phyloP scores from a whole-genome alignment of 2,329 filamentous ascomycete species.

The Penicillium sp. region DNA sequence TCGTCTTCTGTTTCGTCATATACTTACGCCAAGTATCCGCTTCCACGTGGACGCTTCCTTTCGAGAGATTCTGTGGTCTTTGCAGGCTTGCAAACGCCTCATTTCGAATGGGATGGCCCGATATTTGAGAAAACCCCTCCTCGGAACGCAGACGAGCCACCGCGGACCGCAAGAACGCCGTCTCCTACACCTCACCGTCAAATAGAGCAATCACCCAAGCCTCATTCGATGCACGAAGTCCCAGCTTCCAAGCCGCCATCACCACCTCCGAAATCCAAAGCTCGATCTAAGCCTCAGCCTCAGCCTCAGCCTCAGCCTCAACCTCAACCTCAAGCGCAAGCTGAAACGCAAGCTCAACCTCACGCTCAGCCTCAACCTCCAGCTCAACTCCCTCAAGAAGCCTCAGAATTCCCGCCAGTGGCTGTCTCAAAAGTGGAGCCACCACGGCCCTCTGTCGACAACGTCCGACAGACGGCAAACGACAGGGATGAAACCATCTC shows the following conservation, averaged over 20 bases:
- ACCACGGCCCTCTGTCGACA: conserved; percentile 16
- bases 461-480: conserved; percentile 16
- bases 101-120: conserved; percentile 65
- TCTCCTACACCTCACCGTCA: conserved; percentile 30
- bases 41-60: conserved; percentile 78
- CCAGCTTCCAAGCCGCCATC: background rate
- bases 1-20: conserved; percentile 66
- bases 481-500: conserved; percentile 50
- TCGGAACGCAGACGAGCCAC: conserved; percentile 25
- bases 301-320: conserved; percentile 1
- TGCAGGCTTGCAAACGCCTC: conserved; percentile 54
- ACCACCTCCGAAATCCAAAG: background rate
- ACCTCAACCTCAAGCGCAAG: background rate
- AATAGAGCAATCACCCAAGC: conserved; percentile 27
- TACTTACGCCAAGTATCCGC: conserved; percentile 77
- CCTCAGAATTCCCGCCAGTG: conserved; percentile 5
- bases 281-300: background rate
- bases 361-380: background rate
- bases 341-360: background rate
- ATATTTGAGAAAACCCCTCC: conserved; percentile 44
- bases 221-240: conserved; percentile 31
- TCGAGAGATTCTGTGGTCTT: conserved; percentile 66
- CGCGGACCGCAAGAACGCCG: conserved; percentile 30
- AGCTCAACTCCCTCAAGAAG: conserved; percentile 9
- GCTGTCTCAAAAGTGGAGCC: conserved; percentile 7